Base-by-base conservation (phyloP, 163 green algal species). In the Scenedesmus sp. region DNA sequence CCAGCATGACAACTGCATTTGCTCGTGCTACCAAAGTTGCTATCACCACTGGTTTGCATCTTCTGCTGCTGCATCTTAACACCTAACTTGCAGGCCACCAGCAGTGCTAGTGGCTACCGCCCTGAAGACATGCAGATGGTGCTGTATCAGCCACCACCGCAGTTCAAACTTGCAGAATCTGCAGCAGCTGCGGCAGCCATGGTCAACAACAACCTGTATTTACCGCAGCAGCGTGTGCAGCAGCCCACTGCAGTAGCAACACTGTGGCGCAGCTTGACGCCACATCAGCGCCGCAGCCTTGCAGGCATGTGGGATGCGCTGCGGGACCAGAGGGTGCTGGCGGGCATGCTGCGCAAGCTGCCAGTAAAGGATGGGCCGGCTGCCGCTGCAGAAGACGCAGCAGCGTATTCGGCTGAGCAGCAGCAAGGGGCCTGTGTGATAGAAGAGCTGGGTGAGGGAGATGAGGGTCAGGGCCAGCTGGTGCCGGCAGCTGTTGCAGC, bases 251-350 rank as follows among this genome's bases (percentile, higher is more conserved):
- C 22, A 0, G 24, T 83, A 15, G 73, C 73, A n/a, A 37, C 73
- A 37, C 73, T 83, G 73, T 49, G 37, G 73, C 73, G 73, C 73
- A 83, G 73, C 73, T 18, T 83, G 73, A 83, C 73, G 22, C 73
- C 37, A 12, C 18, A 20, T 12, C 73, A 83, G 73, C 73, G 73
- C 5, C 73, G 73, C 73, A 83, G 73, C 73, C 73, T 83, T 13
- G 37, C 37, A 35, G 73, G 73, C 37, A 46, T 83, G 37, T 83
- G 73, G 73, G 37, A 83, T 13, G 73, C 73, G 73, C 73, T 83
- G 73, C 73, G 73, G 0, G 73, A 83, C 40, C 37, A 53, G 73
- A 33, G 15, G 10, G 30, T 53, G 37, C 73, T 83, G 18, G 20
- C 33, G 13, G 37, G 73, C 37, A 46, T 83, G 73, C 73, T 83